Evolutionary conservation across 495 filamentous ascomycete genomes (phyloP).

Genomic region (Staphylotrichum tortipilum): DNA sequence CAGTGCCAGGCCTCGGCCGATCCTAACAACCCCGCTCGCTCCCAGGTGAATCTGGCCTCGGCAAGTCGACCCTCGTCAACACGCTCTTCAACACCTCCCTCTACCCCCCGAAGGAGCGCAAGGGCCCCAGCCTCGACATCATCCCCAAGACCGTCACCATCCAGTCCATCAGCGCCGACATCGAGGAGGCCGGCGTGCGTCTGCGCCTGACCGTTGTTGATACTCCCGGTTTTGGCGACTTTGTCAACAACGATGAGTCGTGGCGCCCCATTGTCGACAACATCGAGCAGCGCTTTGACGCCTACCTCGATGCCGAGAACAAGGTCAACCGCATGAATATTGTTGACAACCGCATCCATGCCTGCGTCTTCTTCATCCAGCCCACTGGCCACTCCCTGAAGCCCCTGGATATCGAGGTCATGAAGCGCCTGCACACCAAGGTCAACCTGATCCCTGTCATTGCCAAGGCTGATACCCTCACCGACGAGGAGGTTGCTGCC

Average conservation of each 20-base stretch:
- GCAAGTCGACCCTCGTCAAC: constrained; percentile 98
- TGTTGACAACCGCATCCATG: constrained; percentile 95
- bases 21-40: no score
- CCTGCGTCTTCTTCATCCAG: constrained; percentile 99
- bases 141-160: constrained; percentile 98
- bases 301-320: constrained; percentile 97
- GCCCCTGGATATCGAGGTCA: constrained; percentile 97
- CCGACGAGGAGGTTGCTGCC: constrained; percentile 84
- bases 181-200: constrained; percentile 97
- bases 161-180: constrained; percentile 96
- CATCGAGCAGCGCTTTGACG: constrained; percentile 97
- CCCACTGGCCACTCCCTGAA: constrained; percentile 98
- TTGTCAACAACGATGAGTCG: constrained; percentile 99
- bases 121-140: constrained; percentile 91
- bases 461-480: constrained; percentile 95
- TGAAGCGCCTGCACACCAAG: constrained; percentile 98
- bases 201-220: constrained; percentile 95
- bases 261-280: constrained; percentile 99
- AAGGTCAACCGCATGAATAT: constrained; percentile 99
- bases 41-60: constrained; percentile 93
- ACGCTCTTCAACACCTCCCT: constrained; percentile 99
- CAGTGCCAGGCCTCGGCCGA: no score
- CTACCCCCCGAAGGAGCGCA: constrained; percentile 96
- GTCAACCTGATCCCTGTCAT: constrained; percentile 99
- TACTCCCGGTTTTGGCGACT: constrained; percentile 96